These are phyloP conservation scores for Ophiostoma montium DNA, from an alignment of 2,329 filamentous ascomycete species.

Conservation along the genomic window DNA sequence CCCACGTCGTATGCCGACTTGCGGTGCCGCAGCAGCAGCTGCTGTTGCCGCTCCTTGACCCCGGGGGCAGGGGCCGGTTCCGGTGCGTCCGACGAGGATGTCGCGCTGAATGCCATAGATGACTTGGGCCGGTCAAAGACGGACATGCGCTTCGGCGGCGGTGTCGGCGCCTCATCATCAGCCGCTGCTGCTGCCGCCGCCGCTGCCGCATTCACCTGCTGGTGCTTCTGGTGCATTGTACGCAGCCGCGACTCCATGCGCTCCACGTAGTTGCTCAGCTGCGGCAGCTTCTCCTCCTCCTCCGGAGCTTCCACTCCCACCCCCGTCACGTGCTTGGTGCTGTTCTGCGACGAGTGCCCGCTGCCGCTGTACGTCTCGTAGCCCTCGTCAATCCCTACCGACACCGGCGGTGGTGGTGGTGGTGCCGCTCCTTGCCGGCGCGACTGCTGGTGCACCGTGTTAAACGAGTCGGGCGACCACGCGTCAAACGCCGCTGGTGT, in stretches of 20 bases:
- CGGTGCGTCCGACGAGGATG: too few relatives aligned
- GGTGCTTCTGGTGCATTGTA: slow-evolving; percentile 50
- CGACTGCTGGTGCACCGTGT: slow-evolving; percentile 33
- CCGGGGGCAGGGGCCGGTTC: too few relatives aligned
- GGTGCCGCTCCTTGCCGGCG: slow-evolving; percentile 16
- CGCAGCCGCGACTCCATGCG: slow-evolving; percentile 78
- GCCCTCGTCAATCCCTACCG: slow-evolving; percentile 56
- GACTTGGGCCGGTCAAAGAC: slow-evolving; percentile 43
- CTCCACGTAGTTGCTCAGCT: slow-evolving; percentile 75
- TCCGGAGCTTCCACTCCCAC: slow-evolving; percentile 17
- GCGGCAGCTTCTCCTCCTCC: slow-evolving; percentile 43
- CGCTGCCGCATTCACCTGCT: slow-evolving; percentile 2
- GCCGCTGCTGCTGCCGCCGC: slow-evolving; percentile 15
- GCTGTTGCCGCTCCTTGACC: slow-evolving; percentile 26
- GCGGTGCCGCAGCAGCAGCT: slow-evolving; percentile 41
- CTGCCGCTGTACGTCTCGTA: slow-evolving; percentile 42
- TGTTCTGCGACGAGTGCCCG: slow-evolving; percentile 29
- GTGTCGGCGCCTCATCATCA: slow-evolving; percentile 37
- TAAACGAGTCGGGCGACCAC: slow-evolving; percentile 87
- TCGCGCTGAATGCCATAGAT: slow-evolving; percentile 31
- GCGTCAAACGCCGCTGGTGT: slow-evolving; percentile 43
- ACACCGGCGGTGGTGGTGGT: slow-evolving; percentile 51
- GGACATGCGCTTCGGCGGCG: slow-evolving; percentile 32
- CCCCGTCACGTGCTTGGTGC: slow-evolving; percentile 26
- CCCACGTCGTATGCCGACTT: slow-evolving; percentile 72